phyloP scores from a whole-genome alignment of 176 grass and related monocot species.

The Hsuehochloa calcarea region DNA sequence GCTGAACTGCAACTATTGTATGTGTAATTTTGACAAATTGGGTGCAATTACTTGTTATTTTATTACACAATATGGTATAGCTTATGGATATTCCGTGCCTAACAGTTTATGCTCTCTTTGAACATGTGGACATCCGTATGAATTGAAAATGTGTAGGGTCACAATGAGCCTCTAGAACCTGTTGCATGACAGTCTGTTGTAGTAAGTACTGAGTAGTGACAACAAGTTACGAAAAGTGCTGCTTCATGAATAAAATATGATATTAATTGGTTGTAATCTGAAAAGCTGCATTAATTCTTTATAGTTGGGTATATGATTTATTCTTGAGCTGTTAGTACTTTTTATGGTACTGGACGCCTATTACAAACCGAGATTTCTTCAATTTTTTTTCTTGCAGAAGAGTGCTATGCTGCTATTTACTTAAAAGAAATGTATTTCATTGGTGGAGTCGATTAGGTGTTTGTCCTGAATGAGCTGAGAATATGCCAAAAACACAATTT shows the following conservation, averaged over 20 bases:
- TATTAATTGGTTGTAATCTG: not conserved
- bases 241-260: not conserved
- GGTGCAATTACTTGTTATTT: not conserved
- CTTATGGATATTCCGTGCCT: not conserved
- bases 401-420: slow-evolving; percentile 11
- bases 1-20: not conserved
- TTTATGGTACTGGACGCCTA: not conserved
- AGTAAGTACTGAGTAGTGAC: not conserved
- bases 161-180: not conserved
- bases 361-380: not conserved
- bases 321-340: not conserved
- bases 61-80: not conserved
- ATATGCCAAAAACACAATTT: not conserved
- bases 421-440: not conserved
- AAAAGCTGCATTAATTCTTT: not conserved
- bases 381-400: slow-evolving; percentile 1
- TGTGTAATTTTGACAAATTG: not conserved
- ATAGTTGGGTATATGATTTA: not conserved
- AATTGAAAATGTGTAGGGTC: not conserved
- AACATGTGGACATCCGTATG: not conserved
- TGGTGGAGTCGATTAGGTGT: not conserved
- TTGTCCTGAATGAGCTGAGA: not conserved
- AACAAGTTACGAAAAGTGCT: not conserved
- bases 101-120: not conserved
- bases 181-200: not conserved